Evolutionary conservation across 371 early-diverging fungal species (phyloP).

Genomic region (Dinochytrium kinnereticum): DNA sequence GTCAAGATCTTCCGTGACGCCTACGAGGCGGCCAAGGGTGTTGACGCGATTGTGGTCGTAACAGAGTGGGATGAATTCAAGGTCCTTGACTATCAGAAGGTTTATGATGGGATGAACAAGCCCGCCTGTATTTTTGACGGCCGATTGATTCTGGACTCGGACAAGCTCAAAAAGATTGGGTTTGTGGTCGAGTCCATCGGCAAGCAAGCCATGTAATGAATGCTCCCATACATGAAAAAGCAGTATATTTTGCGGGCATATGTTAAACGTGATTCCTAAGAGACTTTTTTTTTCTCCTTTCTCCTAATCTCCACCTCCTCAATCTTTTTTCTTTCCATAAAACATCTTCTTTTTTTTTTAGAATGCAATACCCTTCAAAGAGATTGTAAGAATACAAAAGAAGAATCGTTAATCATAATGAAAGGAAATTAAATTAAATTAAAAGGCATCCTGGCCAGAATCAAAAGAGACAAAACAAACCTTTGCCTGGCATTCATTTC

Average conservation of each 20-base stretch:
- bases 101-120: conserved; percentile 79
- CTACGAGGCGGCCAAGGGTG: conserved; percentile 72
- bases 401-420: no score
- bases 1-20: conserved; percentile 67
- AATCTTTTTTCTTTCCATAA: background rate
- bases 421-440: no score
- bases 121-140: conserved; percentile 96
- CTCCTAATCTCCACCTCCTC: background rate
- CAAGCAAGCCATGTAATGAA: conserved; percentile 47
- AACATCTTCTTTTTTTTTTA: background rate
- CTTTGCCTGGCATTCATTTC: conserved; percentile 54
- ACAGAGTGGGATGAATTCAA: conserved; percentile 97
- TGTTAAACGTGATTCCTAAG: no score
- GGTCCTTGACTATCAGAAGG: conserved; percentile 71
- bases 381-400: background rate
- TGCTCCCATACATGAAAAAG: no score
- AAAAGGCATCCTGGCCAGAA: background rate
- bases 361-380: background rate
- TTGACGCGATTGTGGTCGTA: conserved; percentile 84
- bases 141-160: conserved; percentile 79
- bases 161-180: conserved; percentile 77
- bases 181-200: conserved; percentile 85
- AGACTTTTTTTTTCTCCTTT: no score
- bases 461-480: conserved; percentile 16
- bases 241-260: no score